Base-by-base conservation (phyloP, 306 rosid species). In the Castanopsis chinensis region DNA sequence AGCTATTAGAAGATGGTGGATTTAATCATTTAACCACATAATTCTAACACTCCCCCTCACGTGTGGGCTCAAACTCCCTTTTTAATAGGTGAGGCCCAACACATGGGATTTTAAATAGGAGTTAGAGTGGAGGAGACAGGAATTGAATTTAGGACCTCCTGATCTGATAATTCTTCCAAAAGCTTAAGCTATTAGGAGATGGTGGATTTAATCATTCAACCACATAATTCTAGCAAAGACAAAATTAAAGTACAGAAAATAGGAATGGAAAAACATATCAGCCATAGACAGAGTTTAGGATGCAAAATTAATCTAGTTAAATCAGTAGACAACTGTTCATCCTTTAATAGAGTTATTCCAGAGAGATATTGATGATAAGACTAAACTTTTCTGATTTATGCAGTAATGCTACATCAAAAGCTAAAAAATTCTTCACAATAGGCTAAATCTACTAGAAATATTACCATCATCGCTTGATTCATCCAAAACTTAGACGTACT, bases 241-340 rank as follows among this genome's bases (percentile, higher is more conserved):
- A 21, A 18, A 79, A 63, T 58, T 35, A 71, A 72, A 77, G 21
- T n/a, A 53, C 23, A 52, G n/a, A 25, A 55, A 72, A 72, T 27
- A 76, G 20, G 35, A 64, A 23, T 23, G 65, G 30, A 56, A 56
- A 68, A 65, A 6, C 5, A 51, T 21, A 63, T 69, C 58, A 28
- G 32, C 7, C 49, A 55, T 19, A 19, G 21, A 79, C 51, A 76
- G 59, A 79, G 19, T 19, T 35, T 33, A 32, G 72, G 4, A 32
- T 23, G 37, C 35, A 33, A 67, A 18, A 27, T 28, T 19, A 5
- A 19, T 13, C 41, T 14, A 63, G 41, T 63, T 17, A 63, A 61
- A 27, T 25, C 68, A 25, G 14, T 12, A 23, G 21, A 71, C 23
- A 65, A 14, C n/a, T 52, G n/a, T 21, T 19, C 60, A 52, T 17